Base-by-base conservation (phyloP, 169 alveolate genomes). In the Babesia gibsoni region DNA sequence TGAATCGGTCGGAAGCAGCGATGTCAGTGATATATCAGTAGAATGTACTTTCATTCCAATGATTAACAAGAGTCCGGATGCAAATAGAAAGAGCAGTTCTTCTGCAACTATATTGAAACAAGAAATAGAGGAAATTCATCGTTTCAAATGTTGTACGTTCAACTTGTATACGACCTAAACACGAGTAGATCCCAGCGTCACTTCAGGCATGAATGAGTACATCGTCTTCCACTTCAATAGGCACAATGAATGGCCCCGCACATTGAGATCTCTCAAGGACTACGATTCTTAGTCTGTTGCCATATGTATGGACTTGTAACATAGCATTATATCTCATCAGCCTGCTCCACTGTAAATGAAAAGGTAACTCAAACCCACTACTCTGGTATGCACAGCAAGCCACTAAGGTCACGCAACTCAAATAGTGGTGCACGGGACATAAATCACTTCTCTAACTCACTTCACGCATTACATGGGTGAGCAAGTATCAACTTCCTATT, bases 311-410 rank as follows among this genome's bases (percentile, higher is more conserved):
- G 25, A 1, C 10, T 18, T 50, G 36, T 50, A n/a, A 5, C 20
- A n/a, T 25, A 7, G 33, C 42, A 6, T 27, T 14, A 50, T 10
- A 1, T 14, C 18, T 25, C 5, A 7, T 2, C 30, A 36, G 54
- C 27, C 9, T 16, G 3, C 29, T n/a, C 42, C 12, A 12, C 10
- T 1, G 4, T 36, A 16, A 16, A 14, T 37, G 39, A 45, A 2
- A 75, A 18, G 33, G 29, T 57, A 35, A 75, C n/a, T 59, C 52
- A 48, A 0, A 72, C 52, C 10, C 77, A 10, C 32, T 65, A 37
- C 63, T 67, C 87, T 10, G 87, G 87, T 20, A 78, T 37, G 27
- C 52, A 52, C n/a, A 78, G 81, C 9, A 82, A 49, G 35, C 67
- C 87, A 14, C 87, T 82, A 23, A 56, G 30, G 57, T 78, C 87